Conservation (phyloP, 176 grass and related monocot genomes). For the Raddia distichophylla region DNA sequence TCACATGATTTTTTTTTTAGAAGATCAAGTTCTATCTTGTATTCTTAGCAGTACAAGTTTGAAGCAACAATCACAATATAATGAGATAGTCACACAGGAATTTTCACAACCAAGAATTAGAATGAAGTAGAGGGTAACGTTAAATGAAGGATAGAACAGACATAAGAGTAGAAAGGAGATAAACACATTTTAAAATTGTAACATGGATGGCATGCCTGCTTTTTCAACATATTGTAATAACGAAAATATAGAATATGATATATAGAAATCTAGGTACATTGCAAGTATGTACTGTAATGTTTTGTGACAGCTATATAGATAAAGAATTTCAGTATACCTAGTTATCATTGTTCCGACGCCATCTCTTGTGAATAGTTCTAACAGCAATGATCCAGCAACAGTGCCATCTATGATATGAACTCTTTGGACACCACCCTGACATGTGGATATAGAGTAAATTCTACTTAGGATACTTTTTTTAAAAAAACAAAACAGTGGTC, state of each 20-base stretch:
- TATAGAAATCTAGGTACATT: not conserved
- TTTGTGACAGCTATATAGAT: slow-evolving; percentile 8
- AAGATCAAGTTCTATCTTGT: not conserved
- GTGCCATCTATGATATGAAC: slow-evolving; percentile 96
- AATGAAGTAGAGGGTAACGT: not conserved
- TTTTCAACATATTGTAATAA: not conserved
- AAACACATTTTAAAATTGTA: not conserved
- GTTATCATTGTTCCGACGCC: slow-evolving; percentile 92
- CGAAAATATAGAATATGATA: slow-evolving; percentile 1
- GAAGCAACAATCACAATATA: slow-evolving; percentile 4
- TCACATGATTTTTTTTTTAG: not conserved
- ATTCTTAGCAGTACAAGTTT: not conserved
- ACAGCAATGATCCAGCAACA: slow-evolving; percentile 78
- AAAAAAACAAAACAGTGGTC: slow-evolving; percentile 2
- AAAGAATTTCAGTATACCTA: slow-evolving; percentile 55
- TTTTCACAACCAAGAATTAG: not conserved
- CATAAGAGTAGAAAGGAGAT: not conserved
- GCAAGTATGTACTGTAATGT: slow-evolving; percentile 18
- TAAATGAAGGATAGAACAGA: not conserved
- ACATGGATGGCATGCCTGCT: slow-evolving; percentile 9
- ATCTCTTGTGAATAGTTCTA: slow-evolving; percentile 95
- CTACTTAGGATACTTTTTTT: slow-evolving; percentile 26
- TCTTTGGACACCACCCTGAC: slow-evolving; percentile 93
- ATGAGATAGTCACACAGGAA: not conserved
- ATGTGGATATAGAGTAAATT: slow-evolving; percentile 1